Evolutionary conservation across 225 moss, liverwort and hornwort genomes (phyloP), one percentile per base, ranked within the genome.

Genomic region (Ulota crispa): DNA sequence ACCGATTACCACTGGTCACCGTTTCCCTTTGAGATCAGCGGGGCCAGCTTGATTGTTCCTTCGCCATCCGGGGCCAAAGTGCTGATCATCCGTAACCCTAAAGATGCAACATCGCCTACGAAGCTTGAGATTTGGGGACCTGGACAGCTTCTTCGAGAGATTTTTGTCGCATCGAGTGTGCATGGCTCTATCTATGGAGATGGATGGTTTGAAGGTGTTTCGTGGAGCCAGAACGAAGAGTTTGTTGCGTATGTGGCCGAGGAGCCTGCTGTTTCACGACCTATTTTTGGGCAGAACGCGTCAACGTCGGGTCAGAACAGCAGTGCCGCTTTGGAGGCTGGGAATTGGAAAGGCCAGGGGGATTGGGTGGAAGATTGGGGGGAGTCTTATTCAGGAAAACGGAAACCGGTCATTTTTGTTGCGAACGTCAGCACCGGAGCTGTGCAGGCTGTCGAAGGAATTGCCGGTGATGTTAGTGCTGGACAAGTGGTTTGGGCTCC

Each of bases 291-390:
- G 23, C 92, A 89, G 66, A 86, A 81, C 72, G 80, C 84, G 21
- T 92, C 91, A 60, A 36, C 86, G 9, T 82, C 90, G 42, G 90
- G 89, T 32, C 90, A 89, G 57, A 89, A 84, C 79, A 89, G 91
- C 73, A 93, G 81, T 66, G 91, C 79, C 21, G 80, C 91, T 26
- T 69, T 81, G 79, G 92, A 94, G 65, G 86, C 91, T 2, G 96
- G 99, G n/a, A 93, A 84, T 64, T 99, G 99, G 99, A 94, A 93
- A 85, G 99, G 99, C 5, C 99, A 99, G 81, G 99, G 99, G 36
- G 99, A 99, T 19, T 99, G 99, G 99, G 68, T 92, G 72, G 99
- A 99, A 68, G 99, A 99, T 83, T 99, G 99, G 99, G 99, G 99
- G 8, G 99, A 99, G 76, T 92, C 92, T 1, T 99, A 99, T 73